Evolutionary conservation across 257 asterid species (phyloP), one percentile per base, ranked within the genome.

Genomic region (Solanum pinnatisectum): DNA sequence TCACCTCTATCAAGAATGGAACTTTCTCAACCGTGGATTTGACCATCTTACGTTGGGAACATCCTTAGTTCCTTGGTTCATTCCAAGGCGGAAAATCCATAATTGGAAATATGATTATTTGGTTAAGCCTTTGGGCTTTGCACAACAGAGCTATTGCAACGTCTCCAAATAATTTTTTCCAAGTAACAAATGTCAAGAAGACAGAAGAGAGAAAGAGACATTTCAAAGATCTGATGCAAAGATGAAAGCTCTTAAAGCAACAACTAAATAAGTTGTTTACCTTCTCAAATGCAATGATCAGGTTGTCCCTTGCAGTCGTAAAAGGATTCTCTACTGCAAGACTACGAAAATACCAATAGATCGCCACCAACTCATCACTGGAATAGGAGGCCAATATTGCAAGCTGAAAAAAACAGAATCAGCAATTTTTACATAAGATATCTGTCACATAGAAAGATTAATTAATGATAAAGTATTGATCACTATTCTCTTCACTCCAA

Each of bases 231-330:
- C 56, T 39, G 32, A 37, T 22, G 52, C 83, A 23, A 23, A 76
- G 22, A 23, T 42, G 56, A 76, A 76, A 27, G 39, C 44, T 44
- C 37, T n/a, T 23, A 77, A 56, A 10, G 42, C n/a, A 44, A 23
- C 32, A 88, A 40, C 78, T 81, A 36, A 86, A 18, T 52, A 37
- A 77, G 60, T 70, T 70, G 36, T 52, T 91, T 91, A 97, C 99
- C 99, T 96, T 97, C 96, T 97, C 99, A 92, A 96, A 97, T 23
- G 97, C 98, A 89, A 97, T 93, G 52, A 95, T 92, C 91, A 97
- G 91, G 93, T 97, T 97, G 87, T 97, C 99, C 88, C 98, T 91
- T 68, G 99, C 99, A 84, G 99, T 97, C 44, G 91, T 59, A 84
- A 96, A 96, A 63, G 98, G 98, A 87, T 89, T 94, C 71, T 96